Evolutionary conservation across 345 rosid genomes (phyloP).

Genomic region (Mallotus nudiflorus): DNA sequence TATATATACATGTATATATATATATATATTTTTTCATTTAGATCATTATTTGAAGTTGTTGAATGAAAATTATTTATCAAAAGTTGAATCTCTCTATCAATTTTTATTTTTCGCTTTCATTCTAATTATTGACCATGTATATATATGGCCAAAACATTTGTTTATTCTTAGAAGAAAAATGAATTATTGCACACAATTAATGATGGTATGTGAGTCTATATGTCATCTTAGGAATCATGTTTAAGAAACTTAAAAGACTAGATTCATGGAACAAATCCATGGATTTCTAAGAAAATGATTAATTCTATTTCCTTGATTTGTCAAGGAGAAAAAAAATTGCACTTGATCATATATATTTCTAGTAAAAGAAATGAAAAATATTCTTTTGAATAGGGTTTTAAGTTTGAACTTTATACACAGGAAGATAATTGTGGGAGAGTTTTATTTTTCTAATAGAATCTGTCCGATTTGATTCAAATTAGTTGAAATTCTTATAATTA

Average conservation of each 20-base stretch:
- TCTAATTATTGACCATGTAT: background rate
- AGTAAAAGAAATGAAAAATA: too few species aligned
- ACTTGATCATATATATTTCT: too few species aligned
- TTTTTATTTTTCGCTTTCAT: background rate
- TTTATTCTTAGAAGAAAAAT: background rate
- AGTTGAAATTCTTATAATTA: background rate
- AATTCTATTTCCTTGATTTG: too few species aligned
- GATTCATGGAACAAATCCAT: background rate
- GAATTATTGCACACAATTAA: background rate
- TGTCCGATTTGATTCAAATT: too few species aligned
- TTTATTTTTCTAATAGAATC: too few species aligned
- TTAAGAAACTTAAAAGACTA: conserved; percentile 12
- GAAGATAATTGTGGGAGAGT: too few species aligned
- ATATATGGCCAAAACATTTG: background rate
- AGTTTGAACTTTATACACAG: too few species aligned
- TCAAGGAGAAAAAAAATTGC: too few species aligned
- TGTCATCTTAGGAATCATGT: conserved; percentile 18
- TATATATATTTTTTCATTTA: background rate
- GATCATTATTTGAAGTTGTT: background rate
- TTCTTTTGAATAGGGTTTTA: too few species aligned
- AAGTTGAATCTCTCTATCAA: too few species aligned
- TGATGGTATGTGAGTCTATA: conserved; percentile 10
- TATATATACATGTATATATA: background rate
- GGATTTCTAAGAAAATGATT: too few species aligned
- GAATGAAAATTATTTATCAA: background rate